Evolutionary conservation across 768 basidiomycete genomes (phyloP).

Genomic region (Leucogyrophana mollusca): DNA sequence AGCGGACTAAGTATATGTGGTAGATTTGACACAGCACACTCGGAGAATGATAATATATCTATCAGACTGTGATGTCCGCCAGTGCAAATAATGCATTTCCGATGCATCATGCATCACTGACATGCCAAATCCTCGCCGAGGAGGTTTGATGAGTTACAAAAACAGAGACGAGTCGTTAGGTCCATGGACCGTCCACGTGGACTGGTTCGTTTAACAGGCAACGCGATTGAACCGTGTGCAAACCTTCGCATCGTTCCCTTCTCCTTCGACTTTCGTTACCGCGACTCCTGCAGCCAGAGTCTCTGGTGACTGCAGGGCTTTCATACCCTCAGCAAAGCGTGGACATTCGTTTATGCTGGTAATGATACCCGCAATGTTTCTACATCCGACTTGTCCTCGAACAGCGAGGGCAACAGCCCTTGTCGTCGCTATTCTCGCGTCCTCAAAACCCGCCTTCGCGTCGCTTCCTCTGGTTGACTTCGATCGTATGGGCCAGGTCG

Average conservation of each 20-base stretch:
- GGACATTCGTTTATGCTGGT: constrained; percentile 6
- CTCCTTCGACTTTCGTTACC: constrained; percentile 1
- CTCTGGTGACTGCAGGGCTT: constrained; percentile 5
- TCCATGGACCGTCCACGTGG: constrained; percentile 24
- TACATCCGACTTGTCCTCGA: constrained; percentile 7
- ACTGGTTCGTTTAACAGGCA: constrained; percentile 11
- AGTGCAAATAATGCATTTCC: too few relatives aligned
- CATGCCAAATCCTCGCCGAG: too few relatives aligned
- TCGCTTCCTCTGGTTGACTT: constrained; percentile 64
- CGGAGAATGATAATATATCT: not conserved
- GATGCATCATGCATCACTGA: too few relatives aligned
- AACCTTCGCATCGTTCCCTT: constrained; percentile 2
- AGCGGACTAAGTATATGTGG: constrained; percentile 16
- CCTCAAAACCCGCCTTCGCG: constrained; percentile 23
- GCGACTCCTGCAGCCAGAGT: constrained; percentile 1
- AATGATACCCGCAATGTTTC: constrained; percentile 1
- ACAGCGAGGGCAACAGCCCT: constrained; percentile 26
- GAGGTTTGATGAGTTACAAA: too few relatives aligned
- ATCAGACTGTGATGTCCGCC: not conserved
- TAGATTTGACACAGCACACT: not conserved
- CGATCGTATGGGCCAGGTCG: constrained; percentile 87
- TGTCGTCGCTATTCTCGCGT: constrained; percentile 13
- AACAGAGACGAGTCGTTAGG: not conserved
- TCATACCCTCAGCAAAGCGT: constrained; percentile 7
- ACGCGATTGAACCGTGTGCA: constrained; percentile 1